These are phyloP conservation scores for Debaryomyces nepalensis DNA, from an alignment of 1,139 yeast genomes.

Conservation along the genomic window DNA sequence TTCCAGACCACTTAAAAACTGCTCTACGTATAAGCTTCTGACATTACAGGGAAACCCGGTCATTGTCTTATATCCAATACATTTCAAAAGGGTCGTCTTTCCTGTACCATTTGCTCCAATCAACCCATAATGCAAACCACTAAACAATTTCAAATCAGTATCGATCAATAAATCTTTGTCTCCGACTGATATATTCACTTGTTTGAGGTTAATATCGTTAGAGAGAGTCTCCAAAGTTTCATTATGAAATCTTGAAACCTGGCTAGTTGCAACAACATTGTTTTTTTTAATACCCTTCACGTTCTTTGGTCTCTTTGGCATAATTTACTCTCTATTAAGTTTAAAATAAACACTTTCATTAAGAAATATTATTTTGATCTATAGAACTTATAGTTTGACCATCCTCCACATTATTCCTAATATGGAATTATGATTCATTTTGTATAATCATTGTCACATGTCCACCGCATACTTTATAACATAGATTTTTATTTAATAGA, in stretches of 20 bases:
- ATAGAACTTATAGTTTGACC: not conserved
- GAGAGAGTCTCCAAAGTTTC: conserved; percentile 7
- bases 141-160: conserved; percentile 6
- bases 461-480: not conserved
- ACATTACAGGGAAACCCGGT: conserved; percentile 4
- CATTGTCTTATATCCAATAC: conserved; percentile 7
- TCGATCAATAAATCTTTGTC: conserved; percentile 6
- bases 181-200: conserved; percentile 5
- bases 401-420: not conserved
- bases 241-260: conserved; percentile 9
- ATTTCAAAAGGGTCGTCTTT: conserved; percentile 89
- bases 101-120: conserved; percentile 98
- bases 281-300: not conserved
- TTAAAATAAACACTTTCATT: not conserved
- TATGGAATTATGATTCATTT: not conserved
- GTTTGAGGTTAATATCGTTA: conserved; percentile 6
- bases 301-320: conserved; percentile 2
- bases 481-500: too few relatives aligned
- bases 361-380: not conserved
- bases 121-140: not conserved
- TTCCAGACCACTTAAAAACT: not conserved
- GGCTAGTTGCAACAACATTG: conserved; percentile 1
- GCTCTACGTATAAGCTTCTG: conserved; percentile 4
- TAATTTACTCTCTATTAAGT: not conserved
- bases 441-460: not conserved